Evolutionary conservation across 768 basidiomycete genomes (phyloP), one percentile per base, ranked within the genome.

Genomic region (Hericium coralloides): DNA sequence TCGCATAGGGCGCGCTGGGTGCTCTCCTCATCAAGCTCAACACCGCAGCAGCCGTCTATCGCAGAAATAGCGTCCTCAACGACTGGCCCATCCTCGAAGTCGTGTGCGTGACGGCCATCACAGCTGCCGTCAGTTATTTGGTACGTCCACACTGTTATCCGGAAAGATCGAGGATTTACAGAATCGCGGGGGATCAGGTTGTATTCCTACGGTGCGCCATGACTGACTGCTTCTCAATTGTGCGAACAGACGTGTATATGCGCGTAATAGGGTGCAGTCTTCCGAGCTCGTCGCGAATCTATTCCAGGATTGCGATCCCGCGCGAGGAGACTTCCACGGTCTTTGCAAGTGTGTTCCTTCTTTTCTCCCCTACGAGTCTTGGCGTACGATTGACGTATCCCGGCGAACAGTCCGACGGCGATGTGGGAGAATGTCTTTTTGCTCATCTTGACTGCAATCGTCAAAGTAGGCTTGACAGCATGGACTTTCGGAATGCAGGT

Each of bases 401-500:
- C 20, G 38, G 37, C 51, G 5, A n/a, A 3, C 53, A 89, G 87
- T 65, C 81, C 84, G 2, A 81, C 77, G 4, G 84, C 85, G 8
- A 77, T 79, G 59, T 77, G 80, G 73, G 79, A 84, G 60, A 89
- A 86, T 60, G 76, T 86, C 15, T 86, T 87, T 62, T 70, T 88
- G 8, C 72, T 89, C 5, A 67, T 83, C 25, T 67, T 87, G 14
- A 86, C 86, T 0, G 83, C 85, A 1, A 66, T 72, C 2, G 70
- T 82, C 55, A 89, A 89, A 64, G 65, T 87, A 23, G 70, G 74
- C 1, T 68, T 88, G 20, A 88, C 87, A 26, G 80, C 84, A 7
- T 88, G 85, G 84, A 87, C 86, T 7, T 89, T 89, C 66, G 87
- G 87, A 20, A 85, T 87, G 82, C 84, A 82, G 82, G 86, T 85